phyloP scores from a whole-genome alignment of 108 stramenopile genomes.

The Skeletonema costatum region DNA sequence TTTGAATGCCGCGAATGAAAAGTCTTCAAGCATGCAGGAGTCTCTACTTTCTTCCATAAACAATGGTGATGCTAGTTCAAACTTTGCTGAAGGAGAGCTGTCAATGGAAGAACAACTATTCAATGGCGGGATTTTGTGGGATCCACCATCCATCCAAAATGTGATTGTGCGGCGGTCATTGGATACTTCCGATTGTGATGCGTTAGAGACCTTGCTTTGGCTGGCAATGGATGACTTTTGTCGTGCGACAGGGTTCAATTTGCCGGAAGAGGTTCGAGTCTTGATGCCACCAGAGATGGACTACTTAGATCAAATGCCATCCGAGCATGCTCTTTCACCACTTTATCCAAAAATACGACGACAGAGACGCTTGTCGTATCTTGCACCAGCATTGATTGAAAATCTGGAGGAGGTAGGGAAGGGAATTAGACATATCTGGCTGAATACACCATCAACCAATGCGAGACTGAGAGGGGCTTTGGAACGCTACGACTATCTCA shows the following conservation, averaged over 20 bases:
- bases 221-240: conserved; percentile 60
- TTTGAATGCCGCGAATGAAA: conserved; percentile 29
- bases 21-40: neutral
- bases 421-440: conserved; percentile 57
- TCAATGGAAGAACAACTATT: conserved; percentile 58
- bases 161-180: conserved; percentile 8
- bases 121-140: conserved; percentile 46
- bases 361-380: conserved; percentile 64
- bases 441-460: conserved; percentile 58
- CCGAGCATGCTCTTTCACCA: conserved; percentile 16
- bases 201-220: conserved; percentile 68
- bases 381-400: conserved; percentile 57
- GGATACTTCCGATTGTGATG: conserved; percentile 40
- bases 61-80: neutral
- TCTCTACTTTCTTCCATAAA: neutral
- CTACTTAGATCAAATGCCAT: conserved; percentile 31
- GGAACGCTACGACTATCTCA: conserved; percentile 38
- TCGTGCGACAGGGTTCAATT: conserved; percentile 33
- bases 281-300: conserved; percentile 56
- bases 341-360: conserved; percentile 68
- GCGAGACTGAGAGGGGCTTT: conserved; percentile 43
- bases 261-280: conserved; percentile 53
- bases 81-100: conserved; percentile 8
- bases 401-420: conserved; percentile 29
- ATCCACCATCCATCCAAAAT: conserved; percentile 18